A percentile compares a stretch with the other conserved stretches of the same genome.
phyloP scores from a whole-genome alignment of 345 rosid species.

The Physaria fendleri region DNA sequence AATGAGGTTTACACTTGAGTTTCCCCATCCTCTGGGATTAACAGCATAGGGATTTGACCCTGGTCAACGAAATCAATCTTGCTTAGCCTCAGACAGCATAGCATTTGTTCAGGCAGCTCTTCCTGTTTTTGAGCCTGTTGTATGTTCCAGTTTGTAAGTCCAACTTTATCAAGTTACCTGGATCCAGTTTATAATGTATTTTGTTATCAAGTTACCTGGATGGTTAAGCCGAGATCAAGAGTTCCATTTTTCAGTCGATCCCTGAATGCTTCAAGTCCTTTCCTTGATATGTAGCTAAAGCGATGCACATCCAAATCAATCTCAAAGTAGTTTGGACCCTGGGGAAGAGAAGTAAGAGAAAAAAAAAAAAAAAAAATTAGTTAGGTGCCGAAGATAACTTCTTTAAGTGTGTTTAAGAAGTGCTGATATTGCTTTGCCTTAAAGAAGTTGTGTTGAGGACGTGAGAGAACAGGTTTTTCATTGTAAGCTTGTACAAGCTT shows the following conservation, averaged over 20 bases:
- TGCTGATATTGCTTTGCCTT: constrained; percentile 30
- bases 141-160: not conserved
- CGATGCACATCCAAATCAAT: constrained; percentile 90
- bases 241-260: constrained; percentile 73
- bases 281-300: constrained; percentile 85
- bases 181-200: not conserved
- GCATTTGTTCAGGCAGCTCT: constrained; percentile 74
- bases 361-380: not conserved
- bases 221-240: constrained; percentile 75
- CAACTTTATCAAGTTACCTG: constrained; percentile 44
- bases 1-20: constrained; percentile 2
- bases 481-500: constrained; percentile 78
- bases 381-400: not conserved
- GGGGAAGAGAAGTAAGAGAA: constrained; percentile 2
- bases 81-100: constrained; percentile 81
- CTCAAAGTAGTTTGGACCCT: constrained; percentile 91
- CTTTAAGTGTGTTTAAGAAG: not conserved
- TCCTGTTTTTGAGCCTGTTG: constrained; percentile 90
- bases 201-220: constrained; percentile 52
- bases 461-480: constrained; percentile 91
- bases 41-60: constrained; percentile 64
- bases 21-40: constrained; percentile 40
- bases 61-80: constrained; percentile 71
- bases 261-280: constrained; percentile 83
- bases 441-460: constrained; percentile 87